These are phyloP conservation scores for Rhinocladiella mackenziei DNA, from an alignment of 2,329 filamentous ascomycete genomes.

Conservation along the genomic window DNA sequence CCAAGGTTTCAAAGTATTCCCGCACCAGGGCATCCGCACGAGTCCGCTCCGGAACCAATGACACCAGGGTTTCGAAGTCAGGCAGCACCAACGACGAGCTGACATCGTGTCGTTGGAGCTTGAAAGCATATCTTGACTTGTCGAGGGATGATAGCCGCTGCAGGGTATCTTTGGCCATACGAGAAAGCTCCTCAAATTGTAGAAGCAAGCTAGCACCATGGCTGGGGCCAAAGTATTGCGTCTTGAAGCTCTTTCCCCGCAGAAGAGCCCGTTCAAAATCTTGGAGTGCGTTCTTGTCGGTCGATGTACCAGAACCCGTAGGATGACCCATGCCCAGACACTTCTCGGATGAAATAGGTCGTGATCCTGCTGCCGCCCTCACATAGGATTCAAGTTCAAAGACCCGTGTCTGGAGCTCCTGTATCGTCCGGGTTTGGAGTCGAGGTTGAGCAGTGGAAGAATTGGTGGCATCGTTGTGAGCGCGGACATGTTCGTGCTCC, in stretches of 20 bases:
- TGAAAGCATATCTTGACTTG: conserved; percentile 21
- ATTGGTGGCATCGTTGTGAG: conserved; percentile 3
- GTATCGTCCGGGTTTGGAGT: conserved; percentile 11
- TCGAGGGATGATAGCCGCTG: conserved; percentile 19
- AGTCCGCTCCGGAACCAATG: conserved; percentile 24
- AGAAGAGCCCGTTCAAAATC: conserved; percentile 27
- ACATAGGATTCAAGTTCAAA: conserved; percentile 21
- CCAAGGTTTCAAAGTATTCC: conserved; percentile 48
- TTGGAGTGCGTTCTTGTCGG: conserved; percentile 13
- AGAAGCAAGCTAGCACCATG: conserved; percentile 26
- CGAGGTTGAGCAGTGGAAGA: conserved; percentile 6
- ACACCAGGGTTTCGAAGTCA: conserved; percentile 21
- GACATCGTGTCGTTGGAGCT: conserved; percentile 16
- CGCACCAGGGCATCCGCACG: conserved; percentile 24
- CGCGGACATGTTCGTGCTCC: conserved; percentile 9
- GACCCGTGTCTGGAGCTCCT: conserved; percentile 21
- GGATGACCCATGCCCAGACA: conserved; percentile 14
- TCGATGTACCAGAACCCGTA: conserved; percentile 1
- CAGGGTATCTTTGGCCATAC: conserved; percentile 28
- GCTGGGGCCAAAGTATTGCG: conserved; percentile 29
- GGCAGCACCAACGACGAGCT: conserved; percentile 9
- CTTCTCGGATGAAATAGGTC: conserved; percentile 16
- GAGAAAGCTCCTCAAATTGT: conserved; percentile 29
- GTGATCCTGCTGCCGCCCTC: conserved; percentile 13
- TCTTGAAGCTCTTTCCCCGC: conserved; percentile 28